These are phyloP conservation scores for Pythium phragmiticola DNA, from an alignment of 352 stramenopile species.

Conservation along the genomic window DNA sequence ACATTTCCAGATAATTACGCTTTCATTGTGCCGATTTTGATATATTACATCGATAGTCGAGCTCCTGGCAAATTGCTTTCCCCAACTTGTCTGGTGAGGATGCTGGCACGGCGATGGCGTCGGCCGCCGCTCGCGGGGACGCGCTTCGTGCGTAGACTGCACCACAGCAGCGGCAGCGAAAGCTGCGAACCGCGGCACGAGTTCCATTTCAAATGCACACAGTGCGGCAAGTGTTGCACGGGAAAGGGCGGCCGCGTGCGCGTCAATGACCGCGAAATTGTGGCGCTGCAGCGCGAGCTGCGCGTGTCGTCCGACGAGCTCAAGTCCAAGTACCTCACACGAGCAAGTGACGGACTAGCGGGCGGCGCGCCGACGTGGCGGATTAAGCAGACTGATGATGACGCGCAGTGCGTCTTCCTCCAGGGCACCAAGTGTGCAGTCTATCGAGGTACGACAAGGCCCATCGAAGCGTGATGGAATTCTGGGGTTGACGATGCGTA, in stretches of 20 bases:
- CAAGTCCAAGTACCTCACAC: conserved; percentile 35
- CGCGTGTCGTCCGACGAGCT: conserved; percentile 36
- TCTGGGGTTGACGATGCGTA: neutral
- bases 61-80: neutral
- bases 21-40: neutral
- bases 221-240: conserved; percentile 80
- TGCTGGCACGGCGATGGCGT: neutral
- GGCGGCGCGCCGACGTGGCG: conserved; percentile 30
- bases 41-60: neutral
- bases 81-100: neutral
- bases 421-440: conserved; percentile 65
- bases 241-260: conserved; percentile 61
- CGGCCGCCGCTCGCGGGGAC: neutral
- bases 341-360: neutral
- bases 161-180: conserved; percentile 31
- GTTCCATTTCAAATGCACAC: conserved; percentile 69
- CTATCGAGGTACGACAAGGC: conserved; percentile 30
- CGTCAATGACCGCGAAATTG: conserved; percentile 62
- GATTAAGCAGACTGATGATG: conserved; percentile 49
- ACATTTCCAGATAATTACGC: neutral
- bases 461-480: neutral
- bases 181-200: conserved; percentile 8
- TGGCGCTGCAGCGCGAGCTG: conserved; percentile 39
- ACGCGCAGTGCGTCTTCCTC: conserved; percentile 66
- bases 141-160: conserved; percentile 21